Conservation (phyloP, 495 filamentous ascomycete genomes). For the Penicillium paradoxum region DNA sequence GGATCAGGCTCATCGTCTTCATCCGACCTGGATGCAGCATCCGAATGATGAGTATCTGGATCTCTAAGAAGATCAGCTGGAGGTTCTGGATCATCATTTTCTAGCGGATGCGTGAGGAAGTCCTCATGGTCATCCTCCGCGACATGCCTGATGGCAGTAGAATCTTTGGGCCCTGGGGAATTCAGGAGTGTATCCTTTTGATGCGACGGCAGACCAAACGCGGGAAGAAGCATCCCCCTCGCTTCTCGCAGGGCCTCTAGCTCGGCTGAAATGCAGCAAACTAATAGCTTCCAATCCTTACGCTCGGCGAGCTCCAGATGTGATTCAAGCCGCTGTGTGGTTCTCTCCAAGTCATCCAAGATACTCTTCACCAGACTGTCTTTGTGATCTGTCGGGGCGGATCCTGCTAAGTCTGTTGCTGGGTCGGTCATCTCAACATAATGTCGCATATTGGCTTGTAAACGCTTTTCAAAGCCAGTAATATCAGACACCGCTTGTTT, state of each 20-base stretch:
- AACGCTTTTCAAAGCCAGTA: slow-evolving; percentile 58
- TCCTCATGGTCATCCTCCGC: neutral
- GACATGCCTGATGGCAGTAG: slow-evolving; percentile 4
- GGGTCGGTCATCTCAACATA: slow-evolving; percentile 26
- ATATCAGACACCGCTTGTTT: slow-evolving; percentile 61
- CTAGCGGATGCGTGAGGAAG: slow-evolving; percentile 15
- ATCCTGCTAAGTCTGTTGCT: slow-evolving; percentile 9
- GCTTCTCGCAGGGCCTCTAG: slow-evolving; percentile 76
- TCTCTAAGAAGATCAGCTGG: slow-evolving; percentile 39
- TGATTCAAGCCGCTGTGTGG: slow-evolving; percentile 33
- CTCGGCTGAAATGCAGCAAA: slow-evolving; percentile 86
- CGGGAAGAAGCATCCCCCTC: slow-evolving; percentile 55
- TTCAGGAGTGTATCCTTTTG: slow-evolving; percentile 3
- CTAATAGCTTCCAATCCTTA: slow-evolving; percentile 77
- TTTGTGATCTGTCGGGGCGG: slow-evolving; percentile 10
- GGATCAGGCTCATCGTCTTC: slow-evolving; percentile 49
- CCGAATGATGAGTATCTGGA: slow-evolving; percentile 20
- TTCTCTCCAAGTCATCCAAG: slow-evolving; percentile 39
- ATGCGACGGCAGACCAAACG: slow-evolving; percentile 15
- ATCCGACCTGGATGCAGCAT: slow-evolving; percentile 29
- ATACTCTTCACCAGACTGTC: slow-evolving; percentile 33
- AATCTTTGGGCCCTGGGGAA: slow-evolving; percentile 1
- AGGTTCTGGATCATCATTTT: slow-evolving; percentile 33
- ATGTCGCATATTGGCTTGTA: slow-evolving; percentile 53
- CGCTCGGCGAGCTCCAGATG: slow-evolving; percentile 39